A percentile compares a stretch with the other conserved stretches of the same genome.
Conservation (phyloP, 345 rosid genomes). For the Eucalyptus curtisii region DNA sequence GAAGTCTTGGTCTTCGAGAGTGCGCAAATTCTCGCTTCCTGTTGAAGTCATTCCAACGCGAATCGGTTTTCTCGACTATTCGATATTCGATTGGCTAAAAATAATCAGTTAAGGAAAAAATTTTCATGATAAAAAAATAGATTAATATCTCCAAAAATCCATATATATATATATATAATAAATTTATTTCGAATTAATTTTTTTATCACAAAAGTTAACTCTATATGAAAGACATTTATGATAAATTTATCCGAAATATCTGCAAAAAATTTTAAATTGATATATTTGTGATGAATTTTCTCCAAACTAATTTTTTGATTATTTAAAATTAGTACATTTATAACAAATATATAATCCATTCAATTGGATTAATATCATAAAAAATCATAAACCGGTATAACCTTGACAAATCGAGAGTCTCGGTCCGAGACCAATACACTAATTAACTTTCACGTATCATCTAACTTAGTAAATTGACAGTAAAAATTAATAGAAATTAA, state of each 20-base stretch:
- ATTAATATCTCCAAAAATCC: too few species aligned
- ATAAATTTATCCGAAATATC: accelerated
- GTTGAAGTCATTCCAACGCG: background rate
- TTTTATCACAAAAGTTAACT: too few species aligned
- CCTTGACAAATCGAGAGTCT: accelerated
- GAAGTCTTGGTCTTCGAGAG: background rate
- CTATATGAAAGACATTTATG: too few species aligned
- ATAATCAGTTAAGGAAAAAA: background rate
- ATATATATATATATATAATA: too few species aligned
- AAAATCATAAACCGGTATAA: accelerated
- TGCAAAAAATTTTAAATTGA: accelerated
- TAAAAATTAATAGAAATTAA: too few species aligned
- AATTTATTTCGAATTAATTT: accelerated
- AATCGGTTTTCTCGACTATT: background rate
- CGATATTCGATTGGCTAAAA: background rate
- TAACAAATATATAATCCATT: accelerated
- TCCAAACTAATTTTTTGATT: accelerated
- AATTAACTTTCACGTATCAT: accelerated
- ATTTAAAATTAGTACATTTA: accelerated
- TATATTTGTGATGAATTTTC: accelerated
- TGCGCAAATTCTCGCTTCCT: background rate
- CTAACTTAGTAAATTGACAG: accelerated
- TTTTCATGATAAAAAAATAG: background rate
- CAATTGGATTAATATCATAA: accelerated
- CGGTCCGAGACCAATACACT: too few species aligned